Evolutionary conservation across 441 rosid species (phyloP), one percentile per base, ranked within the genome.

Genomic region (Viola pubescens): DNA sequence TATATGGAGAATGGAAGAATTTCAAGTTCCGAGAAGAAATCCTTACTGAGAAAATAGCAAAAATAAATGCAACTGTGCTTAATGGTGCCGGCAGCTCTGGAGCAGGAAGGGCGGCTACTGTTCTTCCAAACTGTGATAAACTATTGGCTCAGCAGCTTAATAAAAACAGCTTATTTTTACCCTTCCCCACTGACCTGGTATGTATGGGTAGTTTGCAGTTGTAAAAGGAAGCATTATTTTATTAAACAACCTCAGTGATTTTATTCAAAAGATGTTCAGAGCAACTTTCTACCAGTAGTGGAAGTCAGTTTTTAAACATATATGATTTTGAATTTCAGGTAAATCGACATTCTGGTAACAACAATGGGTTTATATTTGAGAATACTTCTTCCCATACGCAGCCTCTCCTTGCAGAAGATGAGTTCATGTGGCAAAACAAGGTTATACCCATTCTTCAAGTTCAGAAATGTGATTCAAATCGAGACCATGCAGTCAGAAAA

Each of bases 21-120:
- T 70, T 78, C 42, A 80, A 71, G 75, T 56, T 34, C 37, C 80
- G 56, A 73, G 88, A 82, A 60, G 84, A 74, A 63, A 16, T 53
- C 52, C 61, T 82, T 47, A 40, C 59, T 60, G 69, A 63, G 37
- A 76, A 76, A 65, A 63, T 64, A 13, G 73, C 58, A 43, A 74
- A 72, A 64, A 67, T 11, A 11, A 72, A 72, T 65, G 38, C 61
- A 40, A 60, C 54, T 63, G 58, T 61, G 38, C 47, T 11, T 38
- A 48, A 62, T 49, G 70, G 62, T 16, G 55, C 45, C 45, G 75
- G 75, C 59, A 65, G 65, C 49, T 55, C 61, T 42, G 64, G 69
- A 47, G 61, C 51, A 38, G 78, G 42, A 52, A 71, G 74, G 46
- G 37, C 46, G 16, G 49, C 56, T 45, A 56, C 39, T 49, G 26